Evolutionary conservation across 306 rosid genomes (phyloP).

Genomic region (Cucurbita pepo): DNA sequence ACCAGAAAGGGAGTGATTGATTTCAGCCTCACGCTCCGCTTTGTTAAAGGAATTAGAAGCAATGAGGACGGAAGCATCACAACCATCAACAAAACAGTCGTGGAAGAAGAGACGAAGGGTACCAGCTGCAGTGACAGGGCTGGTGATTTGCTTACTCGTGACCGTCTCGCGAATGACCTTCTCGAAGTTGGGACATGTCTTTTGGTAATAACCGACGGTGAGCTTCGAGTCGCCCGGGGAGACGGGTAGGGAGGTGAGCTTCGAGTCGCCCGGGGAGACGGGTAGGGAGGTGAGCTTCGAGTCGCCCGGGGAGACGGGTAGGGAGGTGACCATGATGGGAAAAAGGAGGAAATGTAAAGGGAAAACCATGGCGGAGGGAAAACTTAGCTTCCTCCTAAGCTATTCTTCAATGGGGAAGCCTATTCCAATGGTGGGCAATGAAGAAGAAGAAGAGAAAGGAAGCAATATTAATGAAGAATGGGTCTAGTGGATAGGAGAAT

Average conservation of each 20-base stretch:
- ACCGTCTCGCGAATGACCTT: slow-evolving; percentile 2
- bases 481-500: too few relatives aligned
- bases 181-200: background rate
- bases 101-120: slow-evolving; percentile 9
- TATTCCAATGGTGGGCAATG: background rate
- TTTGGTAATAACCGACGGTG: background rate
- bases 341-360: background rate
- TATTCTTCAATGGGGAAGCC: slow-evolving; percentile 1
- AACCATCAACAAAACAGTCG: slow-evolving; percentile 3
- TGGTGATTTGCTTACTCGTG: background rate
- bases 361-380: background rate
- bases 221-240: background rate
- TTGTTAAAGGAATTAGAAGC: background rate
- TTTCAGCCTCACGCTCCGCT: slow-evolving; percentile 1
- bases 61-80: background rate
- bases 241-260: background rate
- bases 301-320: background rate
- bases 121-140: slow-evolving; percentile 1
- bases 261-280: background rate
- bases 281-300: slow-evolving; percentile 1
- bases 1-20: slow-evolving; percentile 4
- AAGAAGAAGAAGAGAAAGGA: background rate
- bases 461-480: background rate
- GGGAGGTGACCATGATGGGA: background rate
- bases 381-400: background rate